phyloP scores from a whole-genome alignment of 768 basidiomycete species.

The Lactifluus echinatus region DNA sequence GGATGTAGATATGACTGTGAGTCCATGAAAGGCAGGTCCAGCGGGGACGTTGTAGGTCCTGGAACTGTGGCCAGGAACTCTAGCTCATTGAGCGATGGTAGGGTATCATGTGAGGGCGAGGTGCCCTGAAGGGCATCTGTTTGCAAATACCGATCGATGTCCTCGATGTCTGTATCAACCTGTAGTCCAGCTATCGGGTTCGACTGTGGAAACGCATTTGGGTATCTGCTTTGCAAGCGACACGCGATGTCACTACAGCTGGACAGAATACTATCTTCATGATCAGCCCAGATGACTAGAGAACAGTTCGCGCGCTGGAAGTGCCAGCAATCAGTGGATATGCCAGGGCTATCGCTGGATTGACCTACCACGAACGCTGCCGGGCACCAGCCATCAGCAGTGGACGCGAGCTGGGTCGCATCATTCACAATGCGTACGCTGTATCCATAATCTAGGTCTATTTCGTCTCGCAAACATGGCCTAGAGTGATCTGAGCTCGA shows the following conservation, averaged over 20 bases:
- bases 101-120: neutral
- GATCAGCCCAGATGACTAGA: conserved; percentile 5
- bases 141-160: neutral
- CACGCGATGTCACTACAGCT: neutral
- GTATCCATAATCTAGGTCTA: neutral
- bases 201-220: neutral
- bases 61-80: neutral
- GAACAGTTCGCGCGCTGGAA: conserved; percentile 1
- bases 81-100: neutral
- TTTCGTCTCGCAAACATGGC: neutral
- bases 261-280: neutral
- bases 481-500: neutral
- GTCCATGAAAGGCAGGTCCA: too few relatives aligned
- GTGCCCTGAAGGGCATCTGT: neutral
- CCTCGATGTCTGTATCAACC: neutral
- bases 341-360: neutral
- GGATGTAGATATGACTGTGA: neutral
- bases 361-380: conserved; percentile 5
- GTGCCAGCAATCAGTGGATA: neutral
- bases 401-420: neutral
- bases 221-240: neutral
- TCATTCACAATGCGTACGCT: neutral
- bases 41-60: neutral
- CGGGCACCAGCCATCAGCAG: neutral
- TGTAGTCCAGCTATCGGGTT: neutral